phyloP scores from a whole-genome alignment of 2,329 filamentous ascomycete genomes.

The Colletotrichum tamarilloi region DNA sequence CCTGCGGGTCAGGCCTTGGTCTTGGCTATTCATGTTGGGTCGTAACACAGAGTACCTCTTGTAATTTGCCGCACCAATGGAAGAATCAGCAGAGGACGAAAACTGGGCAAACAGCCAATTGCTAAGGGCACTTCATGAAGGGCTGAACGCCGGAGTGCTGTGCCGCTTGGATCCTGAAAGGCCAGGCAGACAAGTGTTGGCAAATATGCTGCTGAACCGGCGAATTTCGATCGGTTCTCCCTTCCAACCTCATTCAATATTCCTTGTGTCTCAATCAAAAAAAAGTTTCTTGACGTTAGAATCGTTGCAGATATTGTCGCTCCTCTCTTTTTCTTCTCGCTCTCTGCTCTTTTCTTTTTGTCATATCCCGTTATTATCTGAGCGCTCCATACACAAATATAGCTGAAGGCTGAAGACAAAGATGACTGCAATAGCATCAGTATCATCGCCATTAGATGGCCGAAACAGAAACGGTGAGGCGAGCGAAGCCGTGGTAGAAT shows the following conservation, averaged over 20 bases:
- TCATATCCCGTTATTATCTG: neutral
- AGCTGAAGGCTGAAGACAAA: neutral
- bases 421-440: neutral
- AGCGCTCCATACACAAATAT: neutral
- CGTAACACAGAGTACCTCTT: too few species aligned
- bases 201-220: neutral
- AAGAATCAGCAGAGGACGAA: too few species aligned
- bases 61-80: too few species aligned
- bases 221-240: neutral
- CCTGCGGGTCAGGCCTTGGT: too few species aligned
- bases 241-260: neutral
- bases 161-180: too few species aligned
- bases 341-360: neutral
- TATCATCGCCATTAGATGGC: neutral
- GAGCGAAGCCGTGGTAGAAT: neutral
- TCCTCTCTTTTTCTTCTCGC: neutral
- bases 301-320: neutral
- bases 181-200: too few species aligned
- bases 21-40: too few species aligned
- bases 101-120: too few species aligned
- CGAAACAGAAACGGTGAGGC: neutral
- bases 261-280: neutral
- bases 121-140: too few species aligned
- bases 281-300: neutral
- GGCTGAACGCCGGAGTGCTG: too few species aligned